phyloP scores from a whole-genome alignment of 2,329 filamentous ascomycete genomes.

The Cryphonectria naterciae region DNA sequence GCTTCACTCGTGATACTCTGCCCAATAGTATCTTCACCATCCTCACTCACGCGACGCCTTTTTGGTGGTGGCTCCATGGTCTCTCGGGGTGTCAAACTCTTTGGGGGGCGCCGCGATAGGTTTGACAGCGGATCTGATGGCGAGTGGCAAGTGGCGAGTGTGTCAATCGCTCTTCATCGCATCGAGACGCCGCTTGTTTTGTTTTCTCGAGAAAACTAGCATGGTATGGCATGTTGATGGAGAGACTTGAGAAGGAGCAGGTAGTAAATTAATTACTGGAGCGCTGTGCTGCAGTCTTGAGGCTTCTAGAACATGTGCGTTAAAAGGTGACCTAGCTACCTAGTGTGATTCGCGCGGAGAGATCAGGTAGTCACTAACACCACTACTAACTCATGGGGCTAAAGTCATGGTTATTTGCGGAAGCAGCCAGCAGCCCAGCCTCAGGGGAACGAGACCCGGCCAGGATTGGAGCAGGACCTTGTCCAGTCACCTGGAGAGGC shows the following conservation, averaged over 20 bases:
- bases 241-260: neutral
- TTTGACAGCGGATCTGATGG: neutral
- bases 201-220: neutral
- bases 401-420: neutral
- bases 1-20: neutral
- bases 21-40: neutral
- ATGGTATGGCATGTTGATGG: neutral
- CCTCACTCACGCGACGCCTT: constrained; percentile 16
- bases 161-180: neutral
- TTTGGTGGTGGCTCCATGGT: constrained; percentile 26
- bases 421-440: neutral
- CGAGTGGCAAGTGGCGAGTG: neutral
- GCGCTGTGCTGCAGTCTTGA: neutral
- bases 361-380: constrained; percentile 2
- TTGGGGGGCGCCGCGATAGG: no score
- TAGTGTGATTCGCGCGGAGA: neutral
- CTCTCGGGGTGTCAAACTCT: neutral
- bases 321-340: neutral
- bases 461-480: neutral
- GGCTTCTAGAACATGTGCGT: neutral
- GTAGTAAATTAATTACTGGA: neutral
- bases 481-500: constrained; percentile 4
- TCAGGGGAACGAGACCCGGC: constrained; percentile 1
- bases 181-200: neutral
- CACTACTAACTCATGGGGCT: neutral